Base-by-base conservation (phyloP, 352 stramenopile species). In the Globisporangium nagaii region DNA sequence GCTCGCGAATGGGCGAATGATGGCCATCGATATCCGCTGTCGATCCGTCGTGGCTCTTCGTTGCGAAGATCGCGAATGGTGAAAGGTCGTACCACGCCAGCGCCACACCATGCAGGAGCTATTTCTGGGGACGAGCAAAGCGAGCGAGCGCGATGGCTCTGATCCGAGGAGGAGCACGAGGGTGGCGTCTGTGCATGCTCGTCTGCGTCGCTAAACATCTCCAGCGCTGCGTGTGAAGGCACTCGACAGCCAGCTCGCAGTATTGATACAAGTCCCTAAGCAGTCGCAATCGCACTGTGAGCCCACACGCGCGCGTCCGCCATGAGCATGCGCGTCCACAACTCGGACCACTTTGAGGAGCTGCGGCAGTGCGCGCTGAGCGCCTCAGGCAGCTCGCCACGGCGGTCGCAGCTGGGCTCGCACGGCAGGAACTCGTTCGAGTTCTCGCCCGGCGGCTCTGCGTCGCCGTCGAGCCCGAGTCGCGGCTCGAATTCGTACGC, bases 261-360 rank as follows among this genome's bases (percentile, higher is more conserved):
- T n/a, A n/a, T n/a, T n/a, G n/a, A n/a, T n/a, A n/a, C n/a, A n/a
- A n/a, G n/a, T n/a, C n/a, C n/a, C n/a, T n/a, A n/a, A n/a, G n/a
- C n/a, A n/a, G n/a, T n/a, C n/a, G n/a, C n/a, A n/a, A n/a, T n/a
- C n/a, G 25, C 25, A 44, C 19, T 19, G 36, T 13, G 27, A 39
- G 27, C 11, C 17, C 3, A 51, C 27, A n/a, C 15, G 13, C 24
- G 47, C 17, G 47, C n/a, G n/a, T n/a, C n/a, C n/a, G n/a, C n/a
- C 17, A 90, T 88, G 79, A 86, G 75, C 50, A 81, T 90, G 46
- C 80, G 75, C 12, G 77, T 90, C 50, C 79, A 90, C 66, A 88
- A 90, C 56, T 71, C 71, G 13, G 77, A 88, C 42, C 68, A 84
- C 32, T 87, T 90, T 47, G 77, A 88, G 36, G 73, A 84, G 53